These are phyloP conservation scores for Podochytrium sp. DNA, from an alignment of 192 early-diverging fungal genomes.

Conservation along the genomic window DNA sequence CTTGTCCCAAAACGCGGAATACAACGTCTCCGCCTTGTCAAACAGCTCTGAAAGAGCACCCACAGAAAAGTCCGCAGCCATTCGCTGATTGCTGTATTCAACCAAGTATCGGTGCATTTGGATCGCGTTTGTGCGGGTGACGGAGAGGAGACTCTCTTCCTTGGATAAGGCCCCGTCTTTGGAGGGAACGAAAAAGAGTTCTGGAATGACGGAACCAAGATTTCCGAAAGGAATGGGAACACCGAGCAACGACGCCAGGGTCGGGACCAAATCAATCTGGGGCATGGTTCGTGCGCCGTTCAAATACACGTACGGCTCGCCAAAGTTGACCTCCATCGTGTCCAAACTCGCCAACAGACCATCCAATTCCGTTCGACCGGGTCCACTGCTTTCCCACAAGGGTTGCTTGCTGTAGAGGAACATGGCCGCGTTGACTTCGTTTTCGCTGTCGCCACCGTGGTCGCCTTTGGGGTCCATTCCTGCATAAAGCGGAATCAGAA, in stretches of 20 bases:
- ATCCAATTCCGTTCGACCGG: conserved; percentile 1
- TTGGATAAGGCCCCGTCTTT: not conserved
- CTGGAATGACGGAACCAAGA: conserved; percentile 85
- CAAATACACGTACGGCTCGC: conserved; percentile 35
- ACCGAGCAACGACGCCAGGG: conserved; percentile 76
- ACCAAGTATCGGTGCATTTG: conserved; percentile 71
- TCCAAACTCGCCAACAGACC: not conserved
- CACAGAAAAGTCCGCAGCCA: conserved; percentile 58
- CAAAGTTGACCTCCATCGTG: conserved; percentile 15
- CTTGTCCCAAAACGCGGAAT: not conserved
- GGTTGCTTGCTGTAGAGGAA: conserved; percentile 77
- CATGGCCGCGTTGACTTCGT: conserved; percentile 84
- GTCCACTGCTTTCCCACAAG: conserved; percentile 29
- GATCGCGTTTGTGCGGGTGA: conserved; percentile 63
- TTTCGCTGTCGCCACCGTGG: conserved; percentile 93
- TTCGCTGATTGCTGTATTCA: conserved; percentile 58
- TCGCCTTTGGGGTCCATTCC: conserved; percentile 91
- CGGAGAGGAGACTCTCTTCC: conserved; percentile 49
- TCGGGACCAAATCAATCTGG: conserved; percentile 93
- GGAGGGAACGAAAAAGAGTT: conserved; percentile 65
- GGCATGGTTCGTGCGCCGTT: conserved; percentile 62
- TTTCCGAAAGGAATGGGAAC: conserved; percentile 94
- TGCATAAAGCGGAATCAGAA: not conserved
- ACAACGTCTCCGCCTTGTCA: conserved; percentile 36
- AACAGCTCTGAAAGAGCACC: conserved; percentile 44